Base-by-base conservation (phyloP, 441 rosid species). In the Viola pubescens region DNA sequence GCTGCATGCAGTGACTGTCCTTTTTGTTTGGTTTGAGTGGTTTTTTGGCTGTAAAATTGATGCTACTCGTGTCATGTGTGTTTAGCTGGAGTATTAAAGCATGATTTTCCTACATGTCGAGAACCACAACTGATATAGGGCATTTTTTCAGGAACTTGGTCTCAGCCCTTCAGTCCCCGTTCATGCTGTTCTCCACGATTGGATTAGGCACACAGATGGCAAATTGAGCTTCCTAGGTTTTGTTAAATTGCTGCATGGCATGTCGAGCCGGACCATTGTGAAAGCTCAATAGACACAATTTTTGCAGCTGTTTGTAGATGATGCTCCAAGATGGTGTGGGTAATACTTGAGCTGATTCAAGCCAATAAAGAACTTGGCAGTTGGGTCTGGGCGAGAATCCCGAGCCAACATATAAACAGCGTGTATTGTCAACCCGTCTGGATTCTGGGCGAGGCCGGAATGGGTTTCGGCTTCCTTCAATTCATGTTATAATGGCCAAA, bases 191-290 rank as follows among this genome's bases (percentile, higher is more conserved):
- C 91, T 91, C 56, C 92, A 88, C 1, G 98, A 91, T 62, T 88
- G 98, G 98, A 81, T 91, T 55, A 76, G 98, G 70, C 96, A 88
- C 58, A 85, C 95, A 0, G 96, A 91, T 80, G 98, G 98, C 34
- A 91, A 88, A 72, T 77, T 91, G 66, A 91, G 98, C 62, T 91
- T 88, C 72, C 84, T 84, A 0, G 98, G 98, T 11, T 88, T 91
- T 65, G 84, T 91, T 53, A 91, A 86, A 65, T 69, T 91, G 79
- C 66, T 91, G 66, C 96, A 86, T 45, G 95, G 98, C 10, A 79
- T 77, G 37, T 91, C 98, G 7, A 84, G 86, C 70, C 84, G 94
- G 51, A 62, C 74, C 4, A 54, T 88, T 10, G 78, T 70, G 5
- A 91, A 84, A 78, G 79, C 79, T 71, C 90, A 79, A 45, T 88